These are phyloP conservation scores for Fibroporia radiculosa DNA, from an alignment of 768 basidiomycete genomes.

Conservation along the genomic window DNA sequence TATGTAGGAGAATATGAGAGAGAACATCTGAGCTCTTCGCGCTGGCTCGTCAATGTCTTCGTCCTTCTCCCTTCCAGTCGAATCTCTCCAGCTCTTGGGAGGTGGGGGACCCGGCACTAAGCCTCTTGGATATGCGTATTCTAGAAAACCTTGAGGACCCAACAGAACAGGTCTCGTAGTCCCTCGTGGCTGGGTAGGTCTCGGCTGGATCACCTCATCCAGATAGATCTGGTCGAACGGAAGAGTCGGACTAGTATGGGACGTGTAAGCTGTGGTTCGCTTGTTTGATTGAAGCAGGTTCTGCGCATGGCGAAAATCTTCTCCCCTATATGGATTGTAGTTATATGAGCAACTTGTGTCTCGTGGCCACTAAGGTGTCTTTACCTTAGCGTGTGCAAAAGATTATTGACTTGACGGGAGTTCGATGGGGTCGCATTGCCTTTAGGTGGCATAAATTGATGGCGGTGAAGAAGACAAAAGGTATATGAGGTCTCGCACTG, in stretches of 20 bases:
- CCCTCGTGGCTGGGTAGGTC: conserved; percentile 11
- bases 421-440: neutral
- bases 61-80: conserved; percentile 18
- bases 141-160: conserved; percentile 10
- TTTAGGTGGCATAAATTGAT: too few species aligned
- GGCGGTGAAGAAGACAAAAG: too few species aligned
- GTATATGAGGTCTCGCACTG: too few species aligned
- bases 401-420: conserved; percentile 33
- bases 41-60: conserved; percentile 19
- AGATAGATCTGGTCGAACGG: conserved; percentile 33
- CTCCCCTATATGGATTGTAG: conserved; percentile 53
- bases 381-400: conserved; percentile 47
- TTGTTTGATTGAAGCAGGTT: conserved; percentile 34
- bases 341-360: too few species aligned
- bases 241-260: conserved; percentile 37
- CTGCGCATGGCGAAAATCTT: conserved; percentile 60
- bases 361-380: too few species aligned
- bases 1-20: conserved; percentile 36
- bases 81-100: conserved; percentile 51
- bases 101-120: conserved; percentile 19
- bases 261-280: conserved; percentile 5
- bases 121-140: conserved; percentile 17
- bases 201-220: neutral
- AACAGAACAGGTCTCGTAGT: conserved; percentile 2
- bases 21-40: conserved; percentile 54